Evolutionary conservation across 1,284 basidiomycete genomes (phyloP), one percentile per base, ranked within the genome.

Genomic region (Pyrrhoderma noxium): DNA sequence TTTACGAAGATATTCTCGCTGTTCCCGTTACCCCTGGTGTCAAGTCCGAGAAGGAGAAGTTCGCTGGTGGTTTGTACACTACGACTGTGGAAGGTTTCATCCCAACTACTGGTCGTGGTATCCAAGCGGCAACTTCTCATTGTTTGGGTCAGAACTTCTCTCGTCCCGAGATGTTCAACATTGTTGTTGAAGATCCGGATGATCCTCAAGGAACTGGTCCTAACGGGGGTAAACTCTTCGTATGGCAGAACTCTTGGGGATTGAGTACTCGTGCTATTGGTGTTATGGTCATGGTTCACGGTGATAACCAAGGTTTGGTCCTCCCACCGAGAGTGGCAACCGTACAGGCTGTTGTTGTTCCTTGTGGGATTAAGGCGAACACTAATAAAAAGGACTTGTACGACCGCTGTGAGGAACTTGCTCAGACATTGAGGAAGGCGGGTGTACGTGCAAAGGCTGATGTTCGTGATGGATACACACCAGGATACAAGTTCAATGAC

Each of bases 221-320:
- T 16, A 58, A 62, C 52, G 57, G 57, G n/a, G 61, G 62, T 44
- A 92, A 91, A 73, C 70, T 79, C 0, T 85, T 85, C 61, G 93
- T 93, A 14, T 98, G 92, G 93, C 95, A 99, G 70, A 99, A 98
- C 73, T 94, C 90, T 47, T 99, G 95, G 96, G 96, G 96, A 64
- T 72, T 99, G 43, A 93, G 89, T 45, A 99, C 96, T n/a, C 79
- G 95, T 53, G 82, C 89, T 35, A 93, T 99, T 61, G 95, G 95
- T 66, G 92, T 98, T 55, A 97, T 97, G 93, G 94, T 98, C 63
- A 99, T 99, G 95, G 84, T 93, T 8, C 96, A 99, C 66, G 95
- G 95, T 48, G 96, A 99, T 69, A 92, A 99, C 68, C 91, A 97
- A 65, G 95, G 95, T 42, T 71, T 99, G 57, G 94, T 99, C 11